These are phyloP conservation scores for Hevea brasiliensis DNA, from an alignment of 345 rosid genomes.

Conservation along the genomic window DNA sequence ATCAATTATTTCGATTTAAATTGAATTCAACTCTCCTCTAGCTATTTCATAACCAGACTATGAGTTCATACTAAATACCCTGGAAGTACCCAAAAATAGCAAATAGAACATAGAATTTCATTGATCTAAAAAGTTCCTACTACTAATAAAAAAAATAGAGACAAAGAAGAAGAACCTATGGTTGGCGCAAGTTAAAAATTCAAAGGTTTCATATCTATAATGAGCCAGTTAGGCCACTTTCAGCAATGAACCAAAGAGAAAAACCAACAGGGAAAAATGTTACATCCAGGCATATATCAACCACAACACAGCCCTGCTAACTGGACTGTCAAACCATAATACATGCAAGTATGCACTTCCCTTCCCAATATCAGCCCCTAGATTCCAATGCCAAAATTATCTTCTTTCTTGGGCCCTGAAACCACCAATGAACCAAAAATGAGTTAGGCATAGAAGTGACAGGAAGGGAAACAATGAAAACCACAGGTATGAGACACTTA, in stretches of 20 bases:
- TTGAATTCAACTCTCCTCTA: no score
- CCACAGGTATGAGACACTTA: no score
- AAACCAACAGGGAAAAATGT: constrained; percentile 6
- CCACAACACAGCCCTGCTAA: constrained; percentile 25
- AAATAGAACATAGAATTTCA: background rate
- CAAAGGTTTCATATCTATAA: constrained; percentile 10
- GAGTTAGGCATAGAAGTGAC: background rate
- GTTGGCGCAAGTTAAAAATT: constrained; percentile 13
- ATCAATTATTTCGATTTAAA: no score
- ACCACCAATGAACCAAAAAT: constrained; percentile 25
- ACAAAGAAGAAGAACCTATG: constrained; percentile 2
- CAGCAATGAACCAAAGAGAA: background rate
- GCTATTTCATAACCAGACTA: no score
- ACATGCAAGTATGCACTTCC: constrained; percentile 19
- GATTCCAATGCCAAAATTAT: constrained; percentile 81
- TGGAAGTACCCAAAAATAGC: background rate
- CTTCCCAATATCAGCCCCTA: constrained; percentile 40
- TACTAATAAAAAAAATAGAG: background rate
- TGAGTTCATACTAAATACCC: background rate
- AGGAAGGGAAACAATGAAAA: background rate
- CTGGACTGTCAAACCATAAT: constrained; percentile 13
- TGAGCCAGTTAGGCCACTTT: constrained; percentile 26
- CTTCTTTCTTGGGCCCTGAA: constrained; percentile 98
- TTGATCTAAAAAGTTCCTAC: background rate
- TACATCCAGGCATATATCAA: constrained; percentile 23